Conservation (phyloP, 805 yeast species). For the Nakazawaea sp. region DNA sequence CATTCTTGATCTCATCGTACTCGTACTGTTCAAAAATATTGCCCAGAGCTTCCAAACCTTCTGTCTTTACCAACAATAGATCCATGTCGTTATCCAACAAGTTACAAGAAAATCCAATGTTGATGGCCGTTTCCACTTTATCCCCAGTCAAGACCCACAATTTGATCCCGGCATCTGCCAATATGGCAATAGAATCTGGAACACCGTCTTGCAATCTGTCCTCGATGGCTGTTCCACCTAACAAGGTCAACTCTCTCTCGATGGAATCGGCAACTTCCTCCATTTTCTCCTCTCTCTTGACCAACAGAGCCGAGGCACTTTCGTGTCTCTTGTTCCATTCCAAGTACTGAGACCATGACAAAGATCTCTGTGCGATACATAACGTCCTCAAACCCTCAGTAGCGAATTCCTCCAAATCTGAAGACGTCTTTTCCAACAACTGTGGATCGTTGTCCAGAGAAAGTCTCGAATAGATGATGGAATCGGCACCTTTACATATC, state of each 20-base stretch:
- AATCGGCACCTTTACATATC: conserved; percentile 83
- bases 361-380: conserved; percentile 54
- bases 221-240: conserved; percentile 82
- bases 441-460: conserved; percentile 33
- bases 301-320: conserved; percentile 49
- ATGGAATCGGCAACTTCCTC: conserved; percentile 51
- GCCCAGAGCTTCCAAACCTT: conserved; percentile 25
- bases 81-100: conserved; percentile 64
- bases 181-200: conserved; percentile 61
- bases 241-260: conserved; percentile 46
- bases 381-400: conserved; percentile 75
- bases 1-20: background rate
- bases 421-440: conserved; percentile 49
- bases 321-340: conserved; percentile 52
- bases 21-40: conserved; percentile 5
- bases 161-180: conserved; percentile 70
- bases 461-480: conserved; percentile 66
- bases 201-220: conserved; percentile 76
- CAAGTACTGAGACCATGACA: conserved; percentile 37
- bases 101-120: conserved; percentile 76
- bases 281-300: conserved; percentile 50
- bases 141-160: conserved; percentile 84
- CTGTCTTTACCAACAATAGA: conserved; percentile 45
- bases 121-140: conserved; percentile 77
- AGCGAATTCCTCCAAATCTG: conserved; percentile 62